Evolutionary conservation across 768 basidiomycete species (phyloP).

Genomic region (Lyophyllum semitale): DNA sequence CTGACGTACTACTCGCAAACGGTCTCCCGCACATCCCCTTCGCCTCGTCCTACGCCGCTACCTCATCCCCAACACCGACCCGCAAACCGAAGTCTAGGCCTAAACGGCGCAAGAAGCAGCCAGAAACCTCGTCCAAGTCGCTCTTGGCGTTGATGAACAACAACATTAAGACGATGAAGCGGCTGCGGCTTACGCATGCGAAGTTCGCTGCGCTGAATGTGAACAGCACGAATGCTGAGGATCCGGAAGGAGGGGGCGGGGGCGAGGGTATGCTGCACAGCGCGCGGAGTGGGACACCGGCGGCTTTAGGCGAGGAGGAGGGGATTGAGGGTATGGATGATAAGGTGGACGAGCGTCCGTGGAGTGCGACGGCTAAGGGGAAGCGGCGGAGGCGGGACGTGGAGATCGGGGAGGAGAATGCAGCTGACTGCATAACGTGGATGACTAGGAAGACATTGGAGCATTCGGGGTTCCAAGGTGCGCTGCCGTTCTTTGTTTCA

Average conservation of each 20-base stretch:
- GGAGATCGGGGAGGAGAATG: conserved; percentile 63
- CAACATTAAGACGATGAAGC: conserved; percentile 75
- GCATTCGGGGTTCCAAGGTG: conserved; percentile 92
- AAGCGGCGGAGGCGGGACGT: conserved; percentile 34
- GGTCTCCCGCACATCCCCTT: conserved; percentile 60
- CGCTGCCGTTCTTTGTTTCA: conserved; percentile 22
- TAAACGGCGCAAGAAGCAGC: conserved; percentile 34
- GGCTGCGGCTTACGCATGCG: conserved; percentile 71
- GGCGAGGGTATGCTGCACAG: conserved; percentile 37
- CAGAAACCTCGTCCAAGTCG: conserved; percentile 35
- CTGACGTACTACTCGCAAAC: conserved; percentile 60
- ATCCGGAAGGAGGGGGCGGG: conserved; percentile 36
- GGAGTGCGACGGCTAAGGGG: conserved; percentile 39
- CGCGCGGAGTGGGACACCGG: conserved; percentile 17
- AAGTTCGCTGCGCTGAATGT: conserved; percentile 63
- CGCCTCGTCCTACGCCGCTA: conserved; percentile 34
- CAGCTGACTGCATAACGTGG: conserved; percentile 70
- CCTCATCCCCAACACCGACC: conserved; percentile 4
- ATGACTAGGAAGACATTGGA: conserved; percentile 78
- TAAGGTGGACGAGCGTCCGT: conserved; percentile 63
- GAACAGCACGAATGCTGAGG: conserved; percentile 26
- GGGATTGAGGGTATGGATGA: conserved; percentile 34
- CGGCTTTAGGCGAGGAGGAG: conserved; percentile 20
- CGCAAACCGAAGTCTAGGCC: conserved; percentile 23
- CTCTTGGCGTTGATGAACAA: conserved; percentile 72